phyloP scores from a whole-genome alignment of 331 rosid species.

The Telfairia occidentalis region DNA sequence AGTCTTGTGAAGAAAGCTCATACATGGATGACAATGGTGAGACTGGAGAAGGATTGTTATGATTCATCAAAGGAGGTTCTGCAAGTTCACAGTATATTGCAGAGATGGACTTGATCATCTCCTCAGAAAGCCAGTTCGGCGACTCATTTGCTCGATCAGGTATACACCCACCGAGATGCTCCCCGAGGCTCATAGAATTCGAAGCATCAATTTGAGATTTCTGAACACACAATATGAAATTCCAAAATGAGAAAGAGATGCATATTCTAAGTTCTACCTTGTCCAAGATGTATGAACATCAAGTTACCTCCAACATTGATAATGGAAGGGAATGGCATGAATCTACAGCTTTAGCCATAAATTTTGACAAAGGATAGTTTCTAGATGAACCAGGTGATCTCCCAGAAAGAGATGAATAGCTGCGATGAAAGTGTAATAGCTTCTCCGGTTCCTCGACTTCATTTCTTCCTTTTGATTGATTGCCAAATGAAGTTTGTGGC shows the following conservation, averaged over 20 bases:
- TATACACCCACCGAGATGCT: slow-evolving; percentile 38
- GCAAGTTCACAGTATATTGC: slow-evolving; percentile 69
- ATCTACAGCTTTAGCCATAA: slow-evolving; percentile 42
- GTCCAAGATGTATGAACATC: background rate
- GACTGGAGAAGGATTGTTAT: slow-evolving; percentile 38
- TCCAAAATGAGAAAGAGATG: background rate
- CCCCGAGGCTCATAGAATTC: slow-evolving; percentile 39
- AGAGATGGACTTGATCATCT: slow-evolving; percentile 73
- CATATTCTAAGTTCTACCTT: background rate
- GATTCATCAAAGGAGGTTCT: slow-evolving; percentile 44
- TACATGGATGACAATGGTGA: slow-evolving; percentile 38
- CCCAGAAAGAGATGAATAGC: slow-evolving; percentile 60
- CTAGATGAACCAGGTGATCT: slow-evolving; percentile 44
- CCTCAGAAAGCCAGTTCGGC: slow-evolving; percentile 79
- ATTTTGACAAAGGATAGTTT: slow-evolving; percentile 32
- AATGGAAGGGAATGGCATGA: slow-evolving; percentile 80
- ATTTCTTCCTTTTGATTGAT: slow-evolving; percentile 26
- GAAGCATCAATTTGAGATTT: slow-evolving; percentile 43
- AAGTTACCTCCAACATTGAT: slow-evolving; percentile 73
- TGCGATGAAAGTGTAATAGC: slow-evolving; percentile 55
- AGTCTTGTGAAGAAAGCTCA: slow-evolving; percentile 42
- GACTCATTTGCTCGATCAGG: slow-evolving; percentile 43
- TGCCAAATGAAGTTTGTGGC: slow-evolving; percentile 27
- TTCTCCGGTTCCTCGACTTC: slow-evolving; percentile 32
- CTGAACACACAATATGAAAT: slow-evolving; percentile 26